phyloP scores from a whole-genome alignment of 2,329 filamentous ascomycete genomes.

The Paracorniculantispora psalliotae region DNA sequence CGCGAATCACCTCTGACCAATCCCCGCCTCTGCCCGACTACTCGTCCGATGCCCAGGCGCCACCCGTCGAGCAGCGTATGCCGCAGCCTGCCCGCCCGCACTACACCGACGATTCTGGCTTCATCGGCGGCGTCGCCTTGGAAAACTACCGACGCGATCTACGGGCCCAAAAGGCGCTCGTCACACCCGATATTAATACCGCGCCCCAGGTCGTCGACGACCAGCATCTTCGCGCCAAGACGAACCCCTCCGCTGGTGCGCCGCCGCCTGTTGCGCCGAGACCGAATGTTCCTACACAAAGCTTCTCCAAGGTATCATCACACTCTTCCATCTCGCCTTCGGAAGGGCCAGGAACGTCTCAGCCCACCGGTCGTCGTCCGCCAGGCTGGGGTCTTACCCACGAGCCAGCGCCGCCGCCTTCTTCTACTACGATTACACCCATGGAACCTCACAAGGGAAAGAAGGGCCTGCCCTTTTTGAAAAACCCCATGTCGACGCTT shows the following conservation, averaged over 20 bases:
- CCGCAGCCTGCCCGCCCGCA: constrained; percentile 28
- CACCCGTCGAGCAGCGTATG: constrained; percentile 20
- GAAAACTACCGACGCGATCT: constrained; percentile 44
- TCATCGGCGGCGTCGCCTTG: constrained; percentile 52
- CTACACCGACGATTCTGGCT: constrained; percentile 38
- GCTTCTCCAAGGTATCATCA: not conserved
- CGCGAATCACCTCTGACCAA: constrained; percentile 42
- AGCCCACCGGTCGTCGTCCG: constrained; percentile 7
- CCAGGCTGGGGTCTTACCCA: not conserved
- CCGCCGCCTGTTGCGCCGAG: not conserved
- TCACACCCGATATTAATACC: constrained; percentile 10
- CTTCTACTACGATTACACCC: not conserved
- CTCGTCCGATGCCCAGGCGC: constrained; percentile 10
- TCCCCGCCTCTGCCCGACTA: constrained; percentile 23
- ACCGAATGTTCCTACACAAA: not conserved
- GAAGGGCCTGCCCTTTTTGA: constrained; percentile 45
- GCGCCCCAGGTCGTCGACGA: constrained; percentile 13
- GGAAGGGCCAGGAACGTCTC: not conserved
- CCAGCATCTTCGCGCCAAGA: constrained; percentile 5
- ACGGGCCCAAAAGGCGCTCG: constrained; percentile 21
- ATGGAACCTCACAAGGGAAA: constrained; percentile 32
- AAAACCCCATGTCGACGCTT: constrained; percentile 48
- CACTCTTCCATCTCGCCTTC: constrained; percentile 5
- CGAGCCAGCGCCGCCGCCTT: not conserved
- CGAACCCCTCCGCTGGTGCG: not conserved